Evolutionary conservation across 768 basidiomycete genomes (phyloP), one percentile per base, ranked within the genome.

Genomic region (Leccinum boreale): DNA sequence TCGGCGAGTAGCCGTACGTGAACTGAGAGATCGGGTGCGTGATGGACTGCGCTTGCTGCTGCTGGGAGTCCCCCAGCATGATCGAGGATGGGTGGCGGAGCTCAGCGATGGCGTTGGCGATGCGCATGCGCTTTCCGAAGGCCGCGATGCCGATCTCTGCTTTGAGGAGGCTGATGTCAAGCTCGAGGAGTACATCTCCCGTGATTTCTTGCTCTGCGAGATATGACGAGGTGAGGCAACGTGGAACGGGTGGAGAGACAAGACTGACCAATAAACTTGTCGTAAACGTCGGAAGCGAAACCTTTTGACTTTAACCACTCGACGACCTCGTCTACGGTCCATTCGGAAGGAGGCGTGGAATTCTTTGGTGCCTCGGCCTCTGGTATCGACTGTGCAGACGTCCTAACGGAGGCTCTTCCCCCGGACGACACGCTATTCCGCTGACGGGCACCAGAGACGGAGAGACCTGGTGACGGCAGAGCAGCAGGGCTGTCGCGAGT

Each of bases 201-300:
- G 94, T 92, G 54, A 99, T 98, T 76, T 99, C 97, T 85, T 99
- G 94, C 75, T 98, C 96, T 94, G 69, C 44, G 59, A 42, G 19
- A 53, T 3, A 47, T 6, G 23, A 42, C 7, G 17, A 26, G 2
- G 42, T 67, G 9, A 65, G 19, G 42, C 10, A 45, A 31, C 19
- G 21, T 14, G 1, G 3, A 11, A 51, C 8, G 8, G 17, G 15
- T 8, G 42, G 14, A n/a, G 15, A 29, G 28, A 42, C 33, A 5
- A 50, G 26, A 77, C 84, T 59, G 63, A 92, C 93, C 94, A 44
- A 81, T 85, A 68, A 99, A 98, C 69, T 91, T 95, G 56, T 85
- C 82, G 64, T 89, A 88, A 4, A 94, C 86, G 48, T 83, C 81
- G 50, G 86, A 79, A 61, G 94, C 94, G 56, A 98, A 97, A 2